These are phyloP conservation scores for Beauveria sp. DNA, from an alignment of 2,329 filamentous ascomycete genomes.

Conservation along the genomic window DNA sequence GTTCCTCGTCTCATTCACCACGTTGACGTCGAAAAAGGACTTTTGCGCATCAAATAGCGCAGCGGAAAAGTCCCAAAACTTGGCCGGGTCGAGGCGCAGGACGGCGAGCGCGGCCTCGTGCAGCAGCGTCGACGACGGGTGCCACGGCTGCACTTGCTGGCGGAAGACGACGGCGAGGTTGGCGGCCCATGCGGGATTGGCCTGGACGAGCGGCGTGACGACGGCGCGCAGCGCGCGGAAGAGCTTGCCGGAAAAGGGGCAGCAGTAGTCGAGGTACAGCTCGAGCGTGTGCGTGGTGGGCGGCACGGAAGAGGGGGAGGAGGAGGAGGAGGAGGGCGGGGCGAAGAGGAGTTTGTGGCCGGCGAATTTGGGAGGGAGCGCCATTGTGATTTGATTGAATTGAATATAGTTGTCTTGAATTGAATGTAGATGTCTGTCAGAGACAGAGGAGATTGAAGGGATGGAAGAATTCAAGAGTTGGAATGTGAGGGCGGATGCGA, in stretches of 20 bases:
- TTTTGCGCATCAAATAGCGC: conserved; percentile 59
- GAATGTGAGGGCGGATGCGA: not conserved
- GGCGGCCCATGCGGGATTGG: conserved; percentile 47
- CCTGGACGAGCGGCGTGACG: conserved; percentile 57
- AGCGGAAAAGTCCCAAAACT: conserved; percentile 74
- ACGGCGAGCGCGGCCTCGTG: conserved; percentile 85
- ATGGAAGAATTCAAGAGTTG: not conserved
- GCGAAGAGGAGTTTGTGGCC: conserved; percentile 57
- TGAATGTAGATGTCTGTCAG: not conserved
- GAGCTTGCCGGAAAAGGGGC: conserved; percentile 60
- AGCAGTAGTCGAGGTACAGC: conserved; percentile 81
- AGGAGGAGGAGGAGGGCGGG: conserved; percentile 24
- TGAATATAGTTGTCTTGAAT: not conserved
- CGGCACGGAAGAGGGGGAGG: conserved; percentile 25
- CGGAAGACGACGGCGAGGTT: conserved; percentile 74
- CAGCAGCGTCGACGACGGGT: conserved; percentile 72
- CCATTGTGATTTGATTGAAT: conserved; percentile 41
- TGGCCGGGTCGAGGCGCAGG: conserved; percentile 57
- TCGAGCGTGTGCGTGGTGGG: conserved; percentile 52
- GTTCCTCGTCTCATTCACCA: conserved; percentile 80
- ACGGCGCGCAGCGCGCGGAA: conserved; percentile 68
- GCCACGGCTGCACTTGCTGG: conserved; percentile 91
- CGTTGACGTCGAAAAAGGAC: conserved; percentile 75
- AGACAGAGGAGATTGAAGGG: not conserved
- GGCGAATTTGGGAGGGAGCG: conserved; percentile 69